A percentile compares a stretch with the other conserved stretches of the same genome.
Evolutionary conservation across 306 rosid species (phyloP).

Genomic region (Corylus americana): DNA sequence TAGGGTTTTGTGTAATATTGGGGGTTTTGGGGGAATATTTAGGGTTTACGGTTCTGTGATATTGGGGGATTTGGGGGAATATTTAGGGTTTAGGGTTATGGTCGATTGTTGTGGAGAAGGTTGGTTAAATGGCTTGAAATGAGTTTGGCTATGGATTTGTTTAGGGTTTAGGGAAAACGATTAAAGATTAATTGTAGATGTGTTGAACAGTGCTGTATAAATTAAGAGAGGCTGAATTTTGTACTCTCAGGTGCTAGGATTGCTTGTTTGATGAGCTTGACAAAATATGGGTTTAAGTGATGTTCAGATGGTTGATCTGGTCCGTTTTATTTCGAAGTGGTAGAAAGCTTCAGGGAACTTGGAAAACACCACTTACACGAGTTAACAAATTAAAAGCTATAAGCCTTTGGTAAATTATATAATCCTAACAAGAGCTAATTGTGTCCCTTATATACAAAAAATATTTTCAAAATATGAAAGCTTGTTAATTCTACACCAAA

Average conservation of each 20-base stretch:
- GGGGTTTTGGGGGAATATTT: too few relatives aligned
- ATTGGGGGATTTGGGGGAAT: too few relatives aligned
- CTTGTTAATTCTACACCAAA: not conserved
- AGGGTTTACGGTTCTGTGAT: too few relatives aligned
- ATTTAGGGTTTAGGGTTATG: too few relatives aligned
- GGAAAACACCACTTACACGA: not conserved
- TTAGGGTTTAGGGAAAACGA: not conserved
- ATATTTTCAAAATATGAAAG: too few relatives aligned
- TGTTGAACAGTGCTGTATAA: too few relatives aligned
- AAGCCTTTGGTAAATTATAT: not conserved
- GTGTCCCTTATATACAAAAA: not conserved
- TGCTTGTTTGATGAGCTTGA: not conserved
- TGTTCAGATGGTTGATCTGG: not conserved
- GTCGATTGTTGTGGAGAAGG: not conserved
- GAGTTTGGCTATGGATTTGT: not conserved
- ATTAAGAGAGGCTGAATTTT: too few relatives aligned
- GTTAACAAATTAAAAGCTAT: not conserved
- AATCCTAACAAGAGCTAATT: not conserved
- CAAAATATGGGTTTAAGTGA: not conserved
- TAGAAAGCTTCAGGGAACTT: not conserved
- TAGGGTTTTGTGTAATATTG: too few relatives aligned
- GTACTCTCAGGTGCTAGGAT: not conserved
- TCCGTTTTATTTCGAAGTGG: not conserved
- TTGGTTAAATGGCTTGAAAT: not conserved
- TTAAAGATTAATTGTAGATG: too few relatives aligned